These are phyloP conservation scores for Solanum hybrid DNA, from an alignment of 305 asterid species.

Conservation along the genomic window DNA sequence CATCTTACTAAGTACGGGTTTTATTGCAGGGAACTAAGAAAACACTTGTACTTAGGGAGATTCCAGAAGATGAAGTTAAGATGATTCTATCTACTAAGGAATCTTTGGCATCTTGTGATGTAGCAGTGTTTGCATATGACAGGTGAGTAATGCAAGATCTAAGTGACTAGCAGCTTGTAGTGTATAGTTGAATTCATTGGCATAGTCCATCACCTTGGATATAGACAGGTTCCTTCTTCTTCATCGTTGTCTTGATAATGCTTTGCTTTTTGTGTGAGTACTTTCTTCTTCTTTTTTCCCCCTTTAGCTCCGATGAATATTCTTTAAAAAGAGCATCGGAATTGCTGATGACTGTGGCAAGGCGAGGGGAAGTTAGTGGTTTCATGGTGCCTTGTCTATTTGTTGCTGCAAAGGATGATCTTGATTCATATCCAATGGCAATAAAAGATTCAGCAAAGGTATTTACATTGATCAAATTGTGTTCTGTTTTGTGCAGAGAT, in stretches of 20 bases:
- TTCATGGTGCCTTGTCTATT: slow-evolving; percentile 81
- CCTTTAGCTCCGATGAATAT: slow-evolving; percentile 65
- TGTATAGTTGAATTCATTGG: background rate
- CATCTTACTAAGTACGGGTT: background rate
- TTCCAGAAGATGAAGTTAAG: slow-evolving; percentile 79
- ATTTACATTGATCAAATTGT: background rate
- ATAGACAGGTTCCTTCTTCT: background rate
- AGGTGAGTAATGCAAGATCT: slow-evolving; percentile 36
- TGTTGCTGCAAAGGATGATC: slow-evolving; percentile 80
- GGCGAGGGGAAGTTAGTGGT: slow-evolving; percentile 73
- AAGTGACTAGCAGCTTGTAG: background rate
- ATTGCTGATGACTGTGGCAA: slow-evolving; percentile 61
- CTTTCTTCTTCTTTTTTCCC: background rate
- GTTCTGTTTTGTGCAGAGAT: background rate
- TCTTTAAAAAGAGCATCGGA: slow-evolving; percentile 75
- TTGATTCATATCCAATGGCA: slow-evolving; percentile 45
- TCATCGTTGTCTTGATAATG: background rate
- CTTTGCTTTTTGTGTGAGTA: background rate
- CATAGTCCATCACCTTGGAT: background rate
- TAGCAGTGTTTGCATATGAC: slow-evolving; percentile 87
- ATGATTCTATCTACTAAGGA: slow-evolving; percentile 57
- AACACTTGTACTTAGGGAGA: slow-evolving; percentile 77
- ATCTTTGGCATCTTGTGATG: slow-evolving; percentile 78
- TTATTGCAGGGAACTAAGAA: slow-evolving; percentile 64
- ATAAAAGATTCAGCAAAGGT: slow-evolving; percentile 75